phyloP scores from a whole-genome alignment of 768 basidiomycete genomes.

The Tylopilus felleus region DNA sequence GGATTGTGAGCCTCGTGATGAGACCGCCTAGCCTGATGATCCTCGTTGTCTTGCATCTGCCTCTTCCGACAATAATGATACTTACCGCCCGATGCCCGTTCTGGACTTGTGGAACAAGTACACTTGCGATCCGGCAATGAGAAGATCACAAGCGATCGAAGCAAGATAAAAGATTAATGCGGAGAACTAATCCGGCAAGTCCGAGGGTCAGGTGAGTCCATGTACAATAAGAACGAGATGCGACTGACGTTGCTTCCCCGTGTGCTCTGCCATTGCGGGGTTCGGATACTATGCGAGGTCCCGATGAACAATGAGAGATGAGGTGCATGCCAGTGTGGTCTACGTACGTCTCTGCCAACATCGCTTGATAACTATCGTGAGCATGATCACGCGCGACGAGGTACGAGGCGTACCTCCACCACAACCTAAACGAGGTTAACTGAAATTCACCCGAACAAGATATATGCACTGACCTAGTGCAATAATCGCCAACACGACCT shows the following conservation, averaged over 20 bases:
- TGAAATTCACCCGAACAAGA: not conserved
- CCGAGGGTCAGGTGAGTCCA: not conserved
- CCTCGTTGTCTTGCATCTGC: not conserved
- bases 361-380: slow-evolving; percentile 20
- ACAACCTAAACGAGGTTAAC: slow-evolving; percentile 17
- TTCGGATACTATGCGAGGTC: slow-evolving; percentile 17
- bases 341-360: slow-evolving; percentile 33
- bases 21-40: slow-evolving; percentile 29
- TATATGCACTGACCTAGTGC: slow-evolving; percentile 23
- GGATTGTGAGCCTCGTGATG: slow-evolving; percentile 31
- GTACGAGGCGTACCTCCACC: slow-evolving; percentile 24
- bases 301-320: not conserved
- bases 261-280: slow-evolving; percentile 33
- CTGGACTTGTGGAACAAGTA: slow-evolving; percentile 33
- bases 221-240: not conserved
- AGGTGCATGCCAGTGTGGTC: not conserved
- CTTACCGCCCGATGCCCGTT: slow-evolving; percentile 28
- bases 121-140: slow-evolving; percentile 34
- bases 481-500: slow-evolving; percentile 29
- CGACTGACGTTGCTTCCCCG: slow-evolving; percentile 30
- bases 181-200: slow-evolving; percentile 19
- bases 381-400: not conserved
- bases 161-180: slow-evolving; percentile 33
- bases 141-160: slow-evolving; percentile 33
- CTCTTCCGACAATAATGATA: not conserved